Evolutionary conservation across 106 monocot genomes (phyloP), one percentile per base, ranked within the genome.

Genomic region (Amphibolis antarctica): DNA sequence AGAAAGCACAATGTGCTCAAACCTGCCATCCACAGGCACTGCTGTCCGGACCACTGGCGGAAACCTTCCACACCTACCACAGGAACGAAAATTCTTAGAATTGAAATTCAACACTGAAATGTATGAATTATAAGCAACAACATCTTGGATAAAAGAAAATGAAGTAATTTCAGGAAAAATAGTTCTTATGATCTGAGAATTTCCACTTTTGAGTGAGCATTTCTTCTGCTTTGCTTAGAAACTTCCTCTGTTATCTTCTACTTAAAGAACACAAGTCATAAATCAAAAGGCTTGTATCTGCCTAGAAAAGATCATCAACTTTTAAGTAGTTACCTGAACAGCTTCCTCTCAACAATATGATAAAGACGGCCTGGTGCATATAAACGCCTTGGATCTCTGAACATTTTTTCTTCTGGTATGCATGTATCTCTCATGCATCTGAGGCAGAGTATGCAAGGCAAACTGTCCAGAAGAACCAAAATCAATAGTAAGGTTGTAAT

Each of bases 381-480:
- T 46, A 86, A 76, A 36, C 81, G 71, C 30, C 59, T 68, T 30
- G 81, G 81, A 71, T 86, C 85, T 48, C 67, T 78, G 11, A 81
- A 79, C 53, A 72, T 79, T 58, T 65, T 80, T 30, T 72, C 79
- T 65, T 86, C 81, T 19, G 79, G 61, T 61, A 70, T 56, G 51
- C 78, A 86, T 22, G 85, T 78, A 76, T 86, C 85, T 64, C 69
- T 79, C 82, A 82, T 65, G 79, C 86, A 86, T 57, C 75, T 74
- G 12, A 82, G 53, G 70, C 50, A 60, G 50, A 82, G 60, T 60
- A 86, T 63, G 69, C 86, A 86, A 0, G 86, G 86, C 60, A 82
- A 69, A 63, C 86, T 86, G 76, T 67, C 9, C 65, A 75, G 75
- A 75, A 73, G 45, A 36, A 46, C 62, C 46, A 26, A 46, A 18